Percentiles rank a stretch among this genome's conserved stretches.
These are phyloP conservation scores for Sclerotinia spermophila DNA, from an alignment of 2,329 filamentous ascomycete genomes.

Conservation along the genomic window DNA sequence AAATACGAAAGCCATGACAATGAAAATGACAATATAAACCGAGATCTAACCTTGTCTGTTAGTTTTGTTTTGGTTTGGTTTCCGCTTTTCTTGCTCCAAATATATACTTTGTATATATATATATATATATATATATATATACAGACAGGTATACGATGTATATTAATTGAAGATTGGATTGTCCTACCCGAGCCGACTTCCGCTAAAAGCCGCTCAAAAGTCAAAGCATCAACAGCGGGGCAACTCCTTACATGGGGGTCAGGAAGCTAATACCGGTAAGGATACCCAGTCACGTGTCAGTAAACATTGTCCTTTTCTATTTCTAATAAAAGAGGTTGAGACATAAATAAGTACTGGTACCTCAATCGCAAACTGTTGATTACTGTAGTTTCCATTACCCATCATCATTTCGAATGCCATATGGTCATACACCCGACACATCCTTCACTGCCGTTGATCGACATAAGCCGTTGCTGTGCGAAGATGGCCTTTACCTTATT, in stretches of 20 bases:
- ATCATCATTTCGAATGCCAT: not conserved
- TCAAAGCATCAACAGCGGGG: not conserved
- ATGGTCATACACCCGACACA: not conserved
- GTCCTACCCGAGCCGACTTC: too few relatives aligned
- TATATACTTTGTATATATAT: too few relatives aligned
- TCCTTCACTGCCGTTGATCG: not conserved
- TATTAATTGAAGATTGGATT: too few relatives aligned
- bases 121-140: too few relatives aligned
- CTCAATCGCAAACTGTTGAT: not conserved
- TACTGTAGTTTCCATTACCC: not conserved
- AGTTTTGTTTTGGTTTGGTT: too few relatives aligned
- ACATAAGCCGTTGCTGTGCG: not conserved
- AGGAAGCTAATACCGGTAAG: not conserved
- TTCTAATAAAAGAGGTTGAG: not conserved
- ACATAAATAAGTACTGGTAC: not conserved
- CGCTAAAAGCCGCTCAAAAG: not conserved
- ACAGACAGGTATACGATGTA: too few relatives aligned
- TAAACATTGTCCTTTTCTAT: not conserved
- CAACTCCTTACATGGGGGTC: not conserved
- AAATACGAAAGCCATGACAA: not conserved
- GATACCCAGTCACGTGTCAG: too few relatives aligned
- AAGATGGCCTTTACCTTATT: not conserved
- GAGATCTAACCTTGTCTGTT: not conserved
- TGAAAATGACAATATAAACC: not conserved
- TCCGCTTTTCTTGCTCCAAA: not conserved